phyloP scores from a whole-genome alignment of 1,284 basidiomycete genomes.

The Apiotrichum akiyoshidainum region DNA sequence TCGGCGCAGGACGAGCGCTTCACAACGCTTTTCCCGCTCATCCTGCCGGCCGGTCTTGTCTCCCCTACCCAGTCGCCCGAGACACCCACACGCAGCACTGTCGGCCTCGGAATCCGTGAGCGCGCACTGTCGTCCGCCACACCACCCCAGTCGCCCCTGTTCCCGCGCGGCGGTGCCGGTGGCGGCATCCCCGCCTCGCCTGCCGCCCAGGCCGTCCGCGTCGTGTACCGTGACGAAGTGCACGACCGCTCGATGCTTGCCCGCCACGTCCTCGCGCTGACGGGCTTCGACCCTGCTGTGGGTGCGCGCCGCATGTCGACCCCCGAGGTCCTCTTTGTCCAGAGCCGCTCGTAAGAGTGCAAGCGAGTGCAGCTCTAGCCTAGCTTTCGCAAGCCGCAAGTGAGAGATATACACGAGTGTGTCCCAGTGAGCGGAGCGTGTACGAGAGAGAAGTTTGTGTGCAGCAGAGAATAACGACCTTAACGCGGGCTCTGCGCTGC shows the following conservation, averaged over 20 bases:
- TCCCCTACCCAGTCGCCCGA: no score
- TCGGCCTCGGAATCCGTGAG: no score
- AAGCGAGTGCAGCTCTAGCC: neutral
- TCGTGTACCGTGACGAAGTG: conserved; percentile 17
- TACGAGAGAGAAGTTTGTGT: no score
- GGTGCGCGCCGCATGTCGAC: conserved; percentile 15
- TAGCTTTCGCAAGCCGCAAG: no score
- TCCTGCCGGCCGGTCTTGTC: conserved; percentile 41
- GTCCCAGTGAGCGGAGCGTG: no score
- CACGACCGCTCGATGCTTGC: conserved; percentile 9
- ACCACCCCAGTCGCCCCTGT: conserved; percentile 8
- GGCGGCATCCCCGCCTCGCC: neutral
- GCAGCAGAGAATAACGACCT: no score
- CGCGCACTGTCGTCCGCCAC: neutral
- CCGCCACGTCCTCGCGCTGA: conserved; percentile 17
- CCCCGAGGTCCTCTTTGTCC: conserved; percentile 16
- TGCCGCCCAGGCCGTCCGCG: conserved; percentile 9
- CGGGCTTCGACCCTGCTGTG: conserved; percentile 8
- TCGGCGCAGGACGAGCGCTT: conserved; percentile 45
- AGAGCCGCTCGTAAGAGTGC: neutral
- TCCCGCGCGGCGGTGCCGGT: neutral
- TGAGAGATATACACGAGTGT: no score
- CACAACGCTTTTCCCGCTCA: conserved; percentile 50
- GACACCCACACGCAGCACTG: conserved; percentile 6
- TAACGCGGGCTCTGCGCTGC: no score